Evolutionary conservation across 768 basidiomycete species (phyloP).

Genomic region (Rickenella mellea): DNA sequence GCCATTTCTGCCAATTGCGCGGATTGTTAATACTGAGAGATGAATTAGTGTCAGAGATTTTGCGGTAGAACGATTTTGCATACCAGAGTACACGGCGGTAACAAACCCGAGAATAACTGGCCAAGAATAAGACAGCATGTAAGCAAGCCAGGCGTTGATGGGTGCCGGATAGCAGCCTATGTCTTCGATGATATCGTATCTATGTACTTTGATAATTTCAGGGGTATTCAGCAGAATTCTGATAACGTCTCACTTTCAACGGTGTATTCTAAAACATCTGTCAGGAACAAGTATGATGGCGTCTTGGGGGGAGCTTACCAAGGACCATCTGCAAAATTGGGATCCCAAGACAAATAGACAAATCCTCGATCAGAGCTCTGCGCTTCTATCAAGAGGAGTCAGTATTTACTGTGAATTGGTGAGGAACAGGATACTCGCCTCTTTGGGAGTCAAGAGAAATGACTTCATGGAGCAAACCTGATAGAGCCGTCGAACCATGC

Average conservation of each 20-base stretch:
- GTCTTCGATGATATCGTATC: constrained; percentile 51
- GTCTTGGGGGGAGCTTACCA: no score
- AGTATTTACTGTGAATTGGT: background rate
- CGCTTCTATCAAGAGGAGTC: background rate
- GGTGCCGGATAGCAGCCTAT: constrained; percentile 40
- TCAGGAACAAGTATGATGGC: no score
- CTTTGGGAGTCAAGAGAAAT: no score
- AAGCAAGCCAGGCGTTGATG: constrained; percentile 28
- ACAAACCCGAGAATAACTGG: constrained; percentile 16
- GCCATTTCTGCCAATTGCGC: constrained; percentile 30
- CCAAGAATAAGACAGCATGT: constrained; percentile 18
- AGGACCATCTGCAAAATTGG: background rate
- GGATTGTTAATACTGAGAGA: constrained; percentile 25
- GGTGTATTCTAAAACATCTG: no score
- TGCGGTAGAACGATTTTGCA: no score
- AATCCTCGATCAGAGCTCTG: background rate
- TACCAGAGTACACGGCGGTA: constrained; percentile 18
- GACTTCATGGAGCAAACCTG: no score
- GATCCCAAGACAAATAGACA: background rate
- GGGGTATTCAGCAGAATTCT: no score
- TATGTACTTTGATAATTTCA: no score
- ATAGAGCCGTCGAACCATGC: no score
- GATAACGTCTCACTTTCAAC: no score
- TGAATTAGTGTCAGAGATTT: no score
- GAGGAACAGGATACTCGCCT: no score